Conservation (phyloP, 2,329 filamentous ascomycete genomes). For the Teratosphaeria viscida region DNA sequence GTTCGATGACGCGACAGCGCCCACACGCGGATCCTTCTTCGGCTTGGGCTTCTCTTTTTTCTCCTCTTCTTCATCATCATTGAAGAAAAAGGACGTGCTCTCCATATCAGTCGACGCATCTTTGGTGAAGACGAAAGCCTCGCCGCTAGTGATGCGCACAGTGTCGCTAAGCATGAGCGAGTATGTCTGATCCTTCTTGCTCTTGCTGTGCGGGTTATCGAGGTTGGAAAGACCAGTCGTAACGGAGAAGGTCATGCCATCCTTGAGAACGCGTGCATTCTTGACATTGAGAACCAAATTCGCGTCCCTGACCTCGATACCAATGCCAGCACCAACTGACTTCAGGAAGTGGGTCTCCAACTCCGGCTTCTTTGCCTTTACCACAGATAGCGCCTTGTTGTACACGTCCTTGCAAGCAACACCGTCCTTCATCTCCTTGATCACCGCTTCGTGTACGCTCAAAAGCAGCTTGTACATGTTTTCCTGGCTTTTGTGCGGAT, state of each 20-base stretch:
- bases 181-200: slow-evolving; percentile 73
- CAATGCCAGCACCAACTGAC: slow-evolving; percentile 83
- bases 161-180: slow-evolving; percentile 88
- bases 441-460: slow-evolving; percentile 73
- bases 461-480: slow-evolving; percentile 84
- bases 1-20: slow-evolving; percentile 85
- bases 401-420: slow-evolving; percentile 83
- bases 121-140: slow-evolving; percentile 82
- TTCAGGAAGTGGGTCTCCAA: slow-evolving; percentile 91
- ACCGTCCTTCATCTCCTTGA: slow-evolving; percentile 85
- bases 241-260: slow-evolving; percentile 92
- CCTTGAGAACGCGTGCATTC: slow-evolving; percentile 71
- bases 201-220: slow-evolving; percentile 74
- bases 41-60: slow-evolving; percentile 74
- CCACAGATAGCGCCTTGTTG: slow-evolving; percentile 66
- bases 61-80: slow-evolving; percentile 84
- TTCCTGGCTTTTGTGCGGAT: slow-evolving; percentile 93
- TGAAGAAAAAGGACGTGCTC: slow-evolving; percentile 96
- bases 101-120: slow-evolving; percentile 87
- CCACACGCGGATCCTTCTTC: slow-evolving; percentile 72
- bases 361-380: slow-evolving; percentile 87
- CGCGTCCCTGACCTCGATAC: slow-evolving; percentile 78
- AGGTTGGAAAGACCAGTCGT: slow-evolving; percentile 85
- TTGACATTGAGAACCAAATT: slow-evolving; percentile 81
- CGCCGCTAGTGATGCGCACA: slow-evolving; percentile 73